Base-by-base conservation (phyloP, 306 rosid species). In the Vigna nakashimae region DNA sequence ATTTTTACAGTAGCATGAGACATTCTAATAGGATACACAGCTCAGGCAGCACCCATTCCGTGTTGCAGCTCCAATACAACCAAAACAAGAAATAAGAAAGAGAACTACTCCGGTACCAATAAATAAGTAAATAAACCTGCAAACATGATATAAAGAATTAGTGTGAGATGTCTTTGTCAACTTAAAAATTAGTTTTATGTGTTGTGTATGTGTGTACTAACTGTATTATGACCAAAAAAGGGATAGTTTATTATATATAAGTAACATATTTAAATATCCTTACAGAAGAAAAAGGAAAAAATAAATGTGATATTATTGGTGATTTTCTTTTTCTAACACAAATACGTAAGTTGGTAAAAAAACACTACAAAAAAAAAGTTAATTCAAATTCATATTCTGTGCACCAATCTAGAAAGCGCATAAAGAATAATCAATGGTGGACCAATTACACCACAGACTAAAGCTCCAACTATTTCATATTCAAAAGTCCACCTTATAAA, bases 81-180 rank as follows among this genome's bases (percentile, higher is more conserved):
- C 99, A 72, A 87, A 90, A 74, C 92, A 92, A 80, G 99, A 90
- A 84, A 96, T 60, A 80, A 92, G 73, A 66, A 96, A 88, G 87
- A 96, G 83, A 79, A 88, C 75, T 12, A 4, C 92, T 46, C 99
- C 99, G 26, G 90, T 49, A 65, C 87, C 99, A 83, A 92, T 96
- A 79, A 96, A 96, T 69, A 90, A 69, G 86, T 87, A 96, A 81
- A 96, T 87, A 89, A 96, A 96, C 99, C 99, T 96, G 98, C 78
- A 83, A 69, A 75, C 74, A 81, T 36, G 73, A 56, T 28, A 74
- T 58, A 51, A 77, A 71, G 60, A 55, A 78, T 18, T 17, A 80
- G 52, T 52, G 34, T 72, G 51, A 82, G 79, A 15, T 76, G 51
- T 16, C 53, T 86, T 53, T 15, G 51, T 56, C 51, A 73, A 58